A percentile compares a stretch with the other conserved stretches of the same genome.
These are phyloP conservation scores for Ceratopteris richardii DNA, from an alignment of 75 land plant genomes.

Conservation along the genomic window DNA sequence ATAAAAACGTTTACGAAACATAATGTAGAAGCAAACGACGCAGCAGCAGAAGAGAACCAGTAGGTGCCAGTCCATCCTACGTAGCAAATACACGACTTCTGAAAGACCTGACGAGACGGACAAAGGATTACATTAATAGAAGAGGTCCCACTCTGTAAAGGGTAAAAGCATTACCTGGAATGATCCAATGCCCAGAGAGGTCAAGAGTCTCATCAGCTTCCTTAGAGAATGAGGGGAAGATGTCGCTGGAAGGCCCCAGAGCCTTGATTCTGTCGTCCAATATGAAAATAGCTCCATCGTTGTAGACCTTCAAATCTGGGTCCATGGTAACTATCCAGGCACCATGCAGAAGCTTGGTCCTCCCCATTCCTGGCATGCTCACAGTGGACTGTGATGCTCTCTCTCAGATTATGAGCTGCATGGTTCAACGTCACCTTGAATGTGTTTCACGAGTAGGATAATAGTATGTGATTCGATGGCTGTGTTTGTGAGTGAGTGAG, in stretches of 20 bases:
- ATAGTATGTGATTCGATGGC: no score
- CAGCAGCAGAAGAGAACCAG: no score
- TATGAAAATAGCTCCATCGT: slow-evolving; percentile 53
- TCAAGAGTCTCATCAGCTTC: slow-evolving; percentile 41
- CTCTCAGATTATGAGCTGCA: no score
- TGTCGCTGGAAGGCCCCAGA: slow-evolving; percentile 45
- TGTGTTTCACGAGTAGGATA: no score
- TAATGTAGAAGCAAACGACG: no score
- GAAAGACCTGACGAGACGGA: background rate
- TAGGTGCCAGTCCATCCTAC: no score
- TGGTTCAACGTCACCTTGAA: no score
- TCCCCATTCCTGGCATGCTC: background rate
- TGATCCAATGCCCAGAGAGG: slow-evolving; percentile 48
- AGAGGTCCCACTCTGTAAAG: background rate
- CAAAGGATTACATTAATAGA: background rate
- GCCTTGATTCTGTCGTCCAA: slow-evolving; percentile 53
- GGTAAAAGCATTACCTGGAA: slow-evolving; percentile 56
- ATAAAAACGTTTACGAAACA: no score
- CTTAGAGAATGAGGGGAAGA: slow-evolving; percentile 34
- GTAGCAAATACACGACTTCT: background rate
- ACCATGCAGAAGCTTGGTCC: slow-evolving; percentile 35
- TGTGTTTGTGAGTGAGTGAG: no score
- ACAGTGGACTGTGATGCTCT: no score
- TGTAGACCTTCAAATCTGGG: slow-evolving; percentile 35
- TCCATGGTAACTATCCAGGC: slow-evolving; percentile 80